Percentiles rank a stretch among this genome's conserved stretches.
Evolutionary conservation across 1,284 basidiomycete species (phyloP).

Genomic region (Ustilago nuda): DNA sequence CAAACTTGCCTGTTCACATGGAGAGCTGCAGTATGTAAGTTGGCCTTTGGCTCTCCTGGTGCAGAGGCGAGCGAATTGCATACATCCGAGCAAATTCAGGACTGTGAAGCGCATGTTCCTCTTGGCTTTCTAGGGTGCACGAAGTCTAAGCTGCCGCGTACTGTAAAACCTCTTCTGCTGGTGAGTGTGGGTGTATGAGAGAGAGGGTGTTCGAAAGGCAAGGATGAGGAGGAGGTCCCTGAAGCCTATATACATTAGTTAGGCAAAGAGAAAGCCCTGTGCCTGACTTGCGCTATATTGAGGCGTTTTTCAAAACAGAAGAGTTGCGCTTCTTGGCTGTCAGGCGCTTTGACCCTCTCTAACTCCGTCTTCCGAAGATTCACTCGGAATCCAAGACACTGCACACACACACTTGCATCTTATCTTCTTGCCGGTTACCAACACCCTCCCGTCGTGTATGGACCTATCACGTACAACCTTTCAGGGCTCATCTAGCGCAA

Average conservation of each 20-base stretch:
- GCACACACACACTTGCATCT: not conserved
- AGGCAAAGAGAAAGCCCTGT: not conserved
- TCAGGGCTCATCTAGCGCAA: too few species aligned
- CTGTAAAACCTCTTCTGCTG: too few species aligned
- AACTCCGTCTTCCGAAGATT: slow-evolving; percentile 1
- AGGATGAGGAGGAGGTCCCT: not conserved
- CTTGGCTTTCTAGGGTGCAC: too few species aligned
- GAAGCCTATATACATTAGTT: not conserved
- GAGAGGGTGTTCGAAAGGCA: not conserved
- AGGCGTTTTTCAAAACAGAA: not conserved
- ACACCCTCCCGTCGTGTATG: too few species aligned
- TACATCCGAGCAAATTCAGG: too few species aligned
- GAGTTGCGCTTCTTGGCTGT: not conserved
- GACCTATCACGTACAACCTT: too few species aligned
- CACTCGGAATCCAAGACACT: not conserved
- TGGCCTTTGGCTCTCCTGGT: too few species aligned
- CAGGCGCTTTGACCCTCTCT: not conserved
- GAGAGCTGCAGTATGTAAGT: too few species aligned
- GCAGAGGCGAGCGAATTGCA: too few species aligned
- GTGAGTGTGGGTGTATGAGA: not conserved
- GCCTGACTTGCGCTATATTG: not conserved
- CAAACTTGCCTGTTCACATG: too few species aligned
- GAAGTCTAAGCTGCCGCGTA: too few species aligned
- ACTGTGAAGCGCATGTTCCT: too few species aligned
- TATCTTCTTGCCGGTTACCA: not conserved